These are phyloP conservation scores for Nothopassalora personata DNA, from an alignment of 2,329 filamentous ascomycete genomes.

Conservation along the genomic window DNA sequence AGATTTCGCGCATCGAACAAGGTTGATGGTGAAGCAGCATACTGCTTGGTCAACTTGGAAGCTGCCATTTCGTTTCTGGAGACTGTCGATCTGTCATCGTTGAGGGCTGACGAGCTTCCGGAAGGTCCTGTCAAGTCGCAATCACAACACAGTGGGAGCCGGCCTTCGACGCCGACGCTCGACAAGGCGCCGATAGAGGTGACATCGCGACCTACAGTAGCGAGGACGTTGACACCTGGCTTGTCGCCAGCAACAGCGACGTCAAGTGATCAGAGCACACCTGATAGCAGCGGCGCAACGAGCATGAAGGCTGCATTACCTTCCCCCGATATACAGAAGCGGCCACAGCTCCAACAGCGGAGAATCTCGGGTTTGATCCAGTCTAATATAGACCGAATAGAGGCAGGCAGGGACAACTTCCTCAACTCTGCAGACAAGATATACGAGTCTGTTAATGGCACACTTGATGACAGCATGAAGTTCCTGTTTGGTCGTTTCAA, in stretches of 20 bases:
- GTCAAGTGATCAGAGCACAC: conserved; percentile 24
- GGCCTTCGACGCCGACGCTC: conserved; percentile 44
- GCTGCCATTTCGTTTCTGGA: conserved; percentile 91
- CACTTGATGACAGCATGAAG: conserved; percentile 86
- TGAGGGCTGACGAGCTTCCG: conserved; percentile 70
- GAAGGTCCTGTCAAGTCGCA: conserved; percentile 57
- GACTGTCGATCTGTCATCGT: conserved; percentile 85
- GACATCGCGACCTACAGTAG: conserved; percentile 25
- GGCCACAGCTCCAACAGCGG: conserved; percentile 58
- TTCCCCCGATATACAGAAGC: conserved; percentile 30
- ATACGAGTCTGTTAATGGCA: conserved; percentile 85
- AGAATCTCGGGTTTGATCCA: conserved; percentile 82
- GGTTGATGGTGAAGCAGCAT: conserved; percentile 88
- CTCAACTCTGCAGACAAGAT: conserved; percentile 86
- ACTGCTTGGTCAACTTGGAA: conserved; percentile 93
- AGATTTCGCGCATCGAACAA: conserved; percentile 80
- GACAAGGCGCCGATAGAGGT: conserved; percentile 33
- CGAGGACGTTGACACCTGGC: conserved; percentile 33
- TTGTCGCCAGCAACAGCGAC: conserved; percentile 23
- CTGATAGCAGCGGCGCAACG: conserved; percentile 11
- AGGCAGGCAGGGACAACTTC: conserved; percentile 61
- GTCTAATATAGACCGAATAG: conserved; percentile 74
- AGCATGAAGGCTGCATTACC: conserved; percentile 8
- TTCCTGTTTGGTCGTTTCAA: conserved; percentile 85
- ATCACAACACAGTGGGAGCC: conserved; percentile 33